A percentile compares a stretch with the other conserved stretches of the same genome.
These are phyloP conservation scores for Nemania sp. DNA, from an alignment of 2,329 filamentous ascomycete species.

Conservation along the genomic window DNA sequence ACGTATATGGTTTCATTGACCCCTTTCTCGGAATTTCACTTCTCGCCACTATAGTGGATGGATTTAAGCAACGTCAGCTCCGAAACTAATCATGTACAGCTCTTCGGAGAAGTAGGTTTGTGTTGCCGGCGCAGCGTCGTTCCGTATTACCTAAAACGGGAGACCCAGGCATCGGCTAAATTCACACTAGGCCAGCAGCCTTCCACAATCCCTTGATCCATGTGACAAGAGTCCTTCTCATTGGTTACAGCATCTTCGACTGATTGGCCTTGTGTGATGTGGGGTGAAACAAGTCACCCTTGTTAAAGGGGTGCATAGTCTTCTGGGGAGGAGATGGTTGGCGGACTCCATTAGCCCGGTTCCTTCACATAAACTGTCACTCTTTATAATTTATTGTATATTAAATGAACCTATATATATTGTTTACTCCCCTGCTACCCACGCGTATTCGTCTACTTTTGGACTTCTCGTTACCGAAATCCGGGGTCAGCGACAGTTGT, in stretches of 20 bases:
- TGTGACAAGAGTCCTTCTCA: not conserved
- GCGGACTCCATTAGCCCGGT: conserved; percentile 33
- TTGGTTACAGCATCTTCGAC: conserved; percentile 1
- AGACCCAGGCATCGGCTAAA: conserved; percentile 29
- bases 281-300: not conserved
- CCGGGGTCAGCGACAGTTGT: not conserved
- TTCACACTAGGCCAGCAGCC: conserved; percentile 2
- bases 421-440: not conserved
- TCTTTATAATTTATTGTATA: conserved; percentile 11
- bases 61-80: not conserved
- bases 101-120: conserved; percentile 11
- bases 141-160: conserved; percentile 39
- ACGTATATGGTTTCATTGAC: conserved; percentile 12
- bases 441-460: not conserved
- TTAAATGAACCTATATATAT: conserved; percentile 6
- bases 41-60: not conserved
- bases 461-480: not conserved
- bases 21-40: not conserved
- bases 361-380: not conserved
- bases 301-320: not conserved
- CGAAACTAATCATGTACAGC: conserved; percentile 1
- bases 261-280: conserved; percentile 2
- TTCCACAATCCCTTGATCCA: conserved; percentile 10
- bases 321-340: conserved; percentile 18
- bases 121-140: conserved; percentile 22